Evolutionary conservation across 2,329 filamentous ascomycete genomes (phyloP).

Genomic region (Diaporthe sp.): DNA sequence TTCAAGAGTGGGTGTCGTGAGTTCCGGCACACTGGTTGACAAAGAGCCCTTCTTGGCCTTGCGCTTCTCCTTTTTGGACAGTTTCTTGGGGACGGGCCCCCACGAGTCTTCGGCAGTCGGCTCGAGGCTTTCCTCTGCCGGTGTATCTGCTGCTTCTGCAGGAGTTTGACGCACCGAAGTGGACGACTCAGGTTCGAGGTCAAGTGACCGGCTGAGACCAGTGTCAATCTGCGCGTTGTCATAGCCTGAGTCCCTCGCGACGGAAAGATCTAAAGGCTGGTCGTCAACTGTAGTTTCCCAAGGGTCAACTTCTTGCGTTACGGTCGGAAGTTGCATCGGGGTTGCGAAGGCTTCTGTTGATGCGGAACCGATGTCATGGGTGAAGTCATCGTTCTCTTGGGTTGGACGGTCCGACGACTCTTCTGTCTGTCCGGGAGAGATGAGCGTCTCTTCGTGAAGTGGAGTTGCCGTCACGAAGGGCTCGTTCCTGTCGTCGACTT

Average conservation of each 20-base stretch:
- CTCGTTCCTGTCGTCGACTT: slow-evolving; percentile 24
- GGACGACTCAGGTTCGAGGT: slow-evolving; percentile 8
- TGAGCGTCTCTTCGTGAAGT: neutral
- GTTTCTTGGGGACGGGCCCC: slow-evolving; percentile 46
- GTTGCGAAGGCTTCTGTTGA: slow-evolving; percentile 30
- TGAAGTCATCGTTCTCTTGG: neutral
- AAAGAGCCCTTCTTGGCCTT: slow-evolving; percentile 39
- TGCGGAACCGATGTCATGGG: neutral
- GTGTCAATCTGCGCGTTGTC: slow-evolving; percentile 42
- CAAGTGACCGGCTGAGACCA: slow-evolving; percentile 36
- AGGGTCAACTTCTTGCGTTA: neutral
- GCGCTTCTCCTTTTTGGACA: slow-evolving; percentile 49
- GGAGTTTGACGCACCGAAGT: slow-evolving; percentile 35
- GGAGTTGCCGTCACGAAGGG: slow-evolving; percentile 8
- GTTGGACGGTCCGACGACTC: slow-evolving; percentile 5
- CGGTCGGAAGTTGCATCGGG: slow-evolving; percentile 19
- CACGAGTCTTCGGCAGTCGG: slow-evolving; percentile 43
- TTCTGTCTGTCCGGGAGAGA: neutral
- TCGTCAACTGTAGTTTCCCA: neutral
- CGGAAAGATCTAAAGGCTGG: neutral
- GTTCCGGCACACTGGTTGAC: slow-evolving; percentile 25
- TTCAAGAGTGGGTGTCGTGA: neutral
- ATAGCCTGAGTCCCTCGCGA: slow-evolving; percentile 24
- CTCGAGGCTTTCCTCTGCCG: slow-evolving; percentile 19
- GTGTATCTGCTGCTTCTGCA: neutral